Evolutionary conservation across 1,139 yeast genomes (phyloP).

Genomic region (Hanseniaspora gamundiae): DNA sequence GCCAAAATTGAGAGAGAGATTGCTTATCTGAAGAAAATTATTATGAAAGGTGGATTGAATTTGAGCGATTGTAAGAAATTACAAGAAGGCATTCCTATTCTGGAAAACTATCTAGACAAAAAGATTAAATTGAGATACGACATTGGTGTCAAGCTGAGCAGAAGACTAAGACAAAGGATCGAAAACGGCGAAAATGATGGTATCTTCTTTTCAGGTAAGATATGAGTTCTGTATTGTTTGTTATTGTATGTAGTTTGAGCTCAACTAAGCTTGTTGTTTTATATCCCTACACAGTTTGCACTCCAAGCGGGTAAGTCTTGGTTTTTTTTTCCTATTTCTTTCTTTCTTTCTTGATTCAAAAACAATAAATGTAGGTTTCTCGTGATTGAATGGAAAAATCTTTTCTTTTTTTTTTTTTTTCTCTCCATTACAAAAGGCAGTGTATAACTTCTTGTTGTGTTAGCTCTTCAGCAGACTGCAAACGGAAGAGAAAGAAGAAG

Average conservation of each 20-base stretch:
- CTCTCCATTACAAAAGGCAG: too few relatives aligned
- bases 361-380: too few relatives aligned
- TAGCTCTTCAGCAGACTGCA: neutral
- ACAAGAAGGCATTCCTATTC: constrained; percentile 25
- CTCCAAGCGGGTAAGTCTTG: too few relatives aligned
- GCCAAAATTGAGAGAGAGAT: constrained; percentile 27
- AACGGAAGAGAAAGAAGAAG: too few relatives aligned
- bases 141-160: constrained; percentile 27
- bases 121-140: constrained; percentile 31
- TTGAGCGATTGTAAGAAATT: constrained; percentile 28
- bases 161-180: constrained; percentile 28
- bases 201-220: neutral
- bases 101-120: constrained; percentile 28
- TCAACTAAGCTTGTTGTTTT: too few relatives aligned
- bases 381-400: too few relatives aligned
- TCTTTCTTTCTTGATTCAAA: too few relatives aligned
- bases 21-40: constrained; percentile 23
- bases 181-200: constrained; percentile 28
- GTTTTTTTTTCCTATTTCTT: too few relatives aligned
- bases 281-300: too few relatives aligned
- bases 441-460: neutral
- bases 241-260: too few relatives aligned
- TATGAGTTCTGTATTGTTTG: too few relatives aligned
- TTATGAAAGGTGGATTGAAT: constrained; percentile 23
- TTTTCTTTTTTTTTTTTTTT: too few relatives aligned